Conservation (phyloP, 2,329 filamentous ascomycete species). For the Sclerotinia minor region DNA sequence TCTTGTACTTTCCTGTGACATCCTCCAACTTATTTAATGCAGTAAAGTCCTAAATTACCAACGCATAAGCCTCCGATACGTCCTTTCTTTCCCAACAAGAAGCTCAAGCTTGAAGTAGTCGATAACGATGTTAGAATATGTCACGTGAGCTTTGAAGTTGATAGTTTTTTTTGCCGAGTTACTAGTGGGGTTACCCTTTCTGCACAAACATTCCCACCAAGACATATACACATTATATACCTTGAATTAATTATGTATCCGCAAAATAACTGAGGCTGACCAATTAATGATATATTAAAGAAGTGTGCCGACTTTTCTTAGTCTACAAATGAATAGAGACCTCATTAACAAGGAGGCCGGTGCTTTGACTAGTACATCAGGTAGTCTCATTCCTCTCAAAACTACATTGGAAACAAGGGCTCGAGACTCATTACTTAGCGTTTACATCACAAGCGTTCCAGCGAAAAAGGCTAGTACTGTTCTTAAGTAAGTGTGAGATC, state of each 20-base stretch:
- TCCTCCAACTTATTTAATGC: not conserved
- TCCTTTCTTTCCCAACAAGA: not conserved
- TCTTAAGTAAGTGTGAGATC: constrained; percentile 59
- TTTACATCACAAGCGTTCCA: constrained; percentile 71
- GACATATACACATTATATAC: not conserved
- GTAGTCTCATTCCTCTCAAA: constrained; percentile 59
- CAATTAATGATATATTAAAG: not conserved
- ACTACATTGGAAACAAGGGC: constrained; percentile 63
- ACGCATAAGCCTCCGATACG: too few relatives aligned
- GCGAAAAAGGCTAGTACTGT: constrained; percentile 70
- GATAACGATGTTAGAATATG: not conserved
- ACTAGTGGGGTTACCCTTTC: not conserved
- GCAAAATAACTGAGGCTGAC: not conserved
- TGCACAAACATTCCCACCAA: not conserved
- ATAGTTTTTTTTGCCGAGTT: constrained; percentile 1
- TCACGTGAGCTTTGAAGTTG: constrained; percentile 13
- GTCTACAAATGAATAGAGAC: constrained; percentile 1
- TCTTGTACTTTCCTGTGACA: not conserved
- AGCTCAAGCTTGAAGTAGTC: not conserved
- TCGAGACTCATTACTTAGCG: constrained; percentile 58
- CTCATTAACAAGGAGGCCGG: not conserved
- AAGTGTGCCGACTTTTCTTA: not conserved
- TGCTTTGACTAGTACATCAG: constrained; percentile 1
- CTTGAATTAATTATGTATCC: not conserved
- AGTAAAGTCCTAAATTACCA: not conserved